phyloP scores from a whole-genome alignment of 805 yeast genomes.

The Candida silvicultrix region DNA sequence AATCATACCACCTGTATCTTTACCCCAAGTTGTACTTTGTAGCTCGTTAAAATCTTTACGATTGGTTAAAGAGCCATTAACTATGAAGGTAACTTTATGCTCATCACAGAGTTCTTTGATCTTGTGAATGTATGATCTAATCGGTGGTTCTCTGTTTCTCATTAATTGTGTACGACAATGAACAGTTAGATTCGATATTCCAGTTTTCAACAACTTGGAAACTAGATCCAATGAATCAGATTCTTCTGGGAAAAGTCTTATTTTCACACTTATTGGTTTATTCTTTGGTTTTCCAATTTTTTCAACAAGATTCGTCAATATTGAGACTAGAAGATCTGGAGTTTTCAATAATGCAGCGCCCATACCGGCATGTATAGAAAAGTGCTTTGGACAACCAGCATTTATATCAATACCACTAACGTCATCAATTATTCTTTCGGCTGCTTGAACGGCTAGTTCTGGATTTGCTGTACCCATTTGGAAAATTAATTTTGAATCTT shows the following conservation, averaged over 20 bases:
- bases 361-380: constrained; percentile 93
- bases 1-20: constrained; percentile 84
- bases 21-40: constrained; percentile 40
- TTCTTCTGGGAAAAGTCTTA: constrained; percentile 64
- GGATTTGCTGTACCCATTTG: constrained; percentile 89
- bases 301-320: constrained; percentile 60
- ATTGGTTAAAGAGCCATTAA: constrained; percentile 71
- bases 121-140: constrained; percentile 59
- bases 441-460: constrained; percentile 84
- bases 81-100: constrained; percentile 62
- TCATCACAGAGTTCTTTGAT: constrained; percentile 57
- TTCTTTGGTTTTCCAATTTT: constrained; percentile 72
- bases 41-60: constrained; percentile 47
- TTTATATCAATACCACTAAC: constrained; percentile 92
- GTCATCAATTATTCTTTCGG: constrained; percentile 69
- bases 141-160: constrained; percentile 83
- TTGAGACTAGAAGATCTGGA: constrained; percentile 72
- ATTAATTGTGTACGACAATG: constrained; percentile 88
- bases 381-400: constrained; percentile 97
- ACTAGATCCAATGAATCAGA: constrained; percentile 59
- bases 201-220: constrained; percentile 56
- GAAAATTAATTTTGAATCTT: constrained; percentile 65
- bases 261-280: constrained; percentile 88
- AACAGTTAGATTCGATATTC: constrained; percentile 78
- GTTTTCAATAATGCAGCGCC: constrained; percentile 87